phyloP scores from a whole-genome alignment of 2,329 filamentous ascomycete genomes.

The Phaeosphaeria sp. region DNA sequence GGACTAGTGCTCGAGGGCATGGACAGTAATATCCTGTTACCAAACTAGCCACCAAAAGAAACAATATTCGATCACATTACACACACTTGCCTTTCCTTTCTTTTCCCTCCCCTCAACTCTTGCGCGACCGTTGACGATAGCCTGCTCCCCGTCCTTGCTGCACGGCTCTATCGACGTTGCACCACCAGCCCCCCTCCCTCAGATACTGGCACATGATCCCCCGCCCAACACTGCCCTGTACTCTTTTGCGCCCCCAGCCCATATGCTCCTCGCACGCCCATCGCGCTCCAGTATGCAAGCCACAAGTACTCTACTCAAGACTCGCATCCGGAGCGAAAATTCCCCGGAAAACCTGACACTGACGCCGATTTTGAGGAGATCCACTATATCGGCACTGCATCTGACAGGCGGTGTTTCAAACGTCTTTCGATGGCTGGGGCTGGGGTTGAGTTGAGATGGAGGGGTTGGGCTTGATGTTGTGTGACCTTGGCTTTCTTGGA shows the following conservation, averaged over 20 bases:
- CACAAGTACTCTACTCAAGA: neutral
- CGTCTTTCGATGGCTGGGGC: neutral
- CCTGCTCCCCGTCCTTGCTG: neutral
- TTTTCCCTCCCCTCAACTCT: neutral
- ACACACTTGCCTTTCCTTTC: neutral
- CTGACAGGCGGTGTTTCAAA: neutral
- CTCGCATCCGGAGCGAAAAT: neutral
- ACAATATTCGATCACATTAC: conserved; percentile 4
- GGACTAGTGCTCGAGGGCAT: neutral
- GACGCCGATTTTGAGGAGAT: too few species aligned
- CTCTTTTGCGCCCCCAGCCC: neutral
- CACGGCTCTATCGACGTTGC: neutral
- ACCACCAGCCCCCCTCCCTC: neutral
- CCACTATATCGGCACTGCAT: neutral
- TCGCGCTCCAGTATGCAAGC: neutral
- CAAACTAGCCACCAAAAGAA: conserved; percentile 7
- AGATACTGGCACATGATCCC: conserved; percentile 5
- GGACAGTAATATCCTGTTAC: neutral
- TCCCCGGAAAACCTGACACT: neutral
- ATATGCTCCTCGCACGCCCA: neutral
- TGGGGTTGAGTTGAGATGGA: neutral
- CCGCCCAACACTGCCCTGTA: conserved; percentile 8
- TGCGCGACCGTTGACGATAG: neutral
- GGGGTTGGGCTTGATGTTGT: neutral
- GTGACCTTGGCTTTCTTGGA: neutral